A percentile compares a stretch with the other conserved stretches of the same genome.
phyloP scores from a whole-genome alignment of 2,329 filamentous ascomycete species.

The Ophiostoma populinum region DNA sequence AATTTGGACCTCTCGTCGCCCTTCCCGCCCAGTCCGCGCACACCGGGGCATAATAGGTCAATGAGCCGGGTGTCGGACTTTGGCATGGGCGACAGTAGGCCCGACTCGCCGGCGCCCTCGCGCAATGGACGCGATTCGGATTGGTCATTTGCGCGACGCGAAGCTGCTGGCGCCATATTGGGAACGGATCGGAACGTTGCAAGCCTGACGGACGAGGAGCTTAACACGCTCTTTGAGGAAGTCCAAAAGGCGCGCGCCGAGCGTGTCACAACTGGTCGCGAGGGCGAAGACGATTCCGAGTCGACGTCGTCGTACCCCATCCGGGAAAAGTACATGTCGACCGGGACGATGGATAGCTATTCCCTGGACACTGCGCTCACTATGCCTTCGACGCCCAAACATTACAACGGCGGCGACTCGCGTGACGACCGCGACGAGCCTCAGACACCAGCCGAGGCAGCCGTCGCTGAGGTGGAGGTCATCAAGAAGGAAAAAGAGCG shows the following conservation, averaged over 20 bases:
- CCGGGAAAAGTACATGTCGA: conserved; percentile 89
- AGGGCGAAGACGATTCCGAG: conserved; percentile 78
- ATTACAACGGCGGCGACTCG: conserved; percentile 46
- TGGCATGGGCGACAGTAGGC: conserved; percentile 42
- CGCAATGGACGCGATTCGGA: conserved; percentile 65
- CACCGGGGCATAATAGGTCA: conserved; percentile 59
- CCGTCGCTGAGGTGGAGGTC: conserved; percentile 65
- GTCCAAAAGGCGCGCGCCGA: conserved; percentile 74
- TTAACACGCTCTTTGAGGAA: conserved; percentile 86
- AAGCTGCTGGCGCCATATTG: conserved; percentile 81
- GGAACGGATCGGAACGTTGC: conserved; percentile 85
- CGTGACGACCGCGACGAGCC: conserved; percentile 48
- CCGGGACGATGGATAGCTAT: conserved; percentile 87
- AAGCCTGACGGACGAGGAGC: conserved; percentile 78
- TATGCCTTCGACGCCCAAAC: conserved; percentile 80
- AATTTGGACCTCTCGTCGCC: conserved; percentile 38
- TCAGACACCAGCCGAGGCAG: conserved; percentile 41
- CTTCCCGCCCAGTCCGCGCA: conserved; percentile 36
- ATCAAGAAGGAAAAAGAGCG: conserved; percentile 64
- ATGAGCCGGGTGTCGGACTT: conserved; percentile 67
- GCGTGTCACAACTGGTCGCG: conserved; percentile 49
- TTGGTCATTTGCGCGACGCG: conserved; percentile 83
- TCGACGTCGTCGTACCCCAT: conserved; percentile 76
- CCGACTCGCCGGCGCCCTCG: conserved; percentile 58
- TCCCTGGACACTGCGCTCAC: conserved; percentile 88